Conservation (phyloP, 768 basidiomycete species). For the Leccinum broughii region DNA sequence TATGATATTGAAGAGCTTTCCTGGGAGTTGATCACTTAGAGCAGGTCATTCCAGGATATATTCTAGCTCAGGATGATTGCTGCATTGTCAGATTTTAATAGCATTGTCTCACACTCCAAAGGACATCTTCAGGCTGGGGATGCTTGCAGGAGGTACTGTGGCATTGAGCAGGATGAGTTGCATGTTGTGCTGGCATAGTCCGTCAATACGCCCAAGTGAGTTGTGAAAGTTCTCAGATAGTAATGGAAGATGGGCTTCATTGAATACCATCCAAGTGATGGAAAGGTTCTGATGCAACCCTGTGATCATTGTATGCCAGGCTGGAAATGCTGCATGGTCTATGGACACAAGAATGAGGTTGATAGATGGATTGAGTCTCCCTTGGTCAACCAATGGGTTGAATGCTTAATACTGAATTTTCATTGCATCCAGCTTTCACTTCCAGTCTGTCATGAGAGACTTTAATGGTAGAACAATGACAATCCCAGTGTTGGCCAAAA, state of each 20-base stretch:
- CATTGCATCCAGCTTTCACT: background rate
- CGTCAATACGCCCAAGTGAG: background rate
- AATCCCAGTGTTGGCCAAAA: background rate
- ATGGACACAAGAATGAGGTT: background rate
- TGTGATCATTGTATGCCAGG: background rate
- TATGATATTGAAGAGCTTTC: too few species aligned
- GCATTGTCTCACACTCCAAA: background rate
- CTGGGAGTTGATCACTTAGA: background rate
- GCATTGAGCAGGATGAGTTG: background rate
- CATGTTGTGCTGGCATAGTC: background rate
- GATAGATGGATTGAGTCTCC: background rate
- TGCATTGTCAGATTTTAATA: background rate
- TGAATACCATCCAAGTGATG: background rate
- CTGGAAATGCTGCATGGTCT: background rate
- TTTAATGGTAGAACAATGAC: background rate
- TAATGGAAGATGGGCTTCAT: background rate
- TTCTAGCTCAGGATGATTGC: background rate
- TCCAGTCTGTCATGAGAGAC: background rate
- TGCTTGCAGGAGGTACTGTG: background rate
- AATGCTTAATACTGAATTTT: background rate
- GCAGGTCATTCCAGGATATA: background rate
- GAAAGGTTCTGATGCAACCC: background rate
- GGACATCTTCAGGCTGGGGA: rapidly evolving
- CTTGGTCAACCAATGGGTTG: background rate
- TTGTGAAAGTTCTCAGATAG: background rate